Evolutionary conservation across 352 stramenopile species (phyloP).

Genomic region (Phytophthora sojae): DNA sequence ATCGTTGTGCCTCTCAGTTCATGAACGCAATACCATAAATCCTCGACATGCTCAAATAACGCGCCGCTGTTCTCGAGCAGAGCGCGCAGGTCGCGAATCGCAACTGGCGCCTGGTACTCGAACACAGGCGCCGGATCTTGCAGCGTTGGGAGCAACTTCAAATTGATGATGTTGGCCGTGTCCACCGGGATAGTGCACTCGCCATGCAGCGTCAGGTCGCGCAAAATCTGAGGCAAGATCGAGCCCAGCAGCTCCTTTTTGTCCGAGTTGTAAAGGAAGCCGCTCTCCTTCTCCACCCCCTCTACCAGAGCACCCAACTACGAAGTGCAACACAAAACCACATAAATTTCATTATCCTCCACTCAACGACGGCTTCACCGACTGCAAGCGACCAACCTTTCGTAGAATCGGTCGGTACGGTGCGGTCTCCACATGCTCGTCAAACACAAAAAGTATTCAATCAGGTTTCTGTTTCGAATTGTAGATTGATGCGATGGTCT

Average conservation of each 20-base stretch:
- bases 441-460: slow-evolving; percentile 89
- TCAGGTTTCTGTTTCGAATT: too few relatives aligned
- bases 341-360: slow-evolving; percentile 4
- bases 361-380: background rate
- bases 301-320: slow-evolving; percentile 80
- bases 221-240: slow-evolving; percentile 81
- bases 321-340: background rate
- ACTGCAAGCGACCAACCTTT: slow-evolving; percentile 47
- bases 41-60: background rate
- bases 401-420: slow-evolving; percentile 86
- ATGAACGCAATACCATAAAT: background rate
- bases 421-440: slow-evolving; percentile 73
- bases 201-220: slow-evolving; percentile 73
- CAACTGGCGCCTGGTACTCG: slow-evolving; percentile 89
- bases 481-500: too few relatives aligned
- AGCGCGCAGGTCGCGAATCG: slow-evolving; percentile 73
- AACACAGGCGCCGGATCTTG: slow-evolving; percentile 71
- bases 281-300: slow-evolving; percentile 89
- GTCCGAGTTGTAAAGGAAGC: slow-evolving; percentile 77
- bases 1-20: too few relatives aligned
- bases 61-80: slow-evolving; percentile 81
- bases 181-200: slow-evolving; percentile 88
- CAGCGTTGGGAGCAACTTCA: slow-evolving; percentile 87
- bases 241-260: slow-evolving; percentile 67
- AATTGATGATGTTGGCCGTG: slow-evolving; percentile 86